Base-by-base conservation (phyloP, 345 rosid species). In the Melaleuca quinquenervia region DNA sequence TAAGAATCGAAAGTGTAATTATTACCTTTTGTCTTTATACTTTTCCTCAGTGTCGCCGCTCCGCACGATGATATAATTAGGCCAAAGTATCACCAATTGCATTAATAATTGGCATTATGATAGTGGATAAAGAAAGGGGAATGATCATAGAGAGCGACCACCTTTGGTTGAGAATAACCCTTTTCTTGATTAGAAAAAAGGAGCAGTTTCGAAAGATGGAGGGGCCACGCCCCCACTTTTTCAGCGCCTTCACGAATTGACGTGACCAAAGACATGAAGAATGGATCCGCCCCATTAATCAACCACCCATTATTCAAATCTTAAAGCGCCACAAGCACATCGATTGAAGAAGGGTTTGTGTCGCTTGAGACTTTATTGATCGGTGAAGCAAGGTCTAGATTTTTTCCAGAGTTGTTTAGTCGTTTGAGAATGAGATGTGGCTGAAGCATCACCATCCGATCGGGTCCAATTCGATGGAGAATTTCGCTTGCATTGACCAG, bases 61-160 rank as follows among this genome's bases (percentile, higher is more conserved):
- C 78, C 41, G 78, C 78, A 70, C 78, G 45, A 70, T 70, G 48
- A 70, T 16, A 82, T 82, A 82, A 82, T 82, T 50, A 24, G 84
- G 14, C 22, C 24, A 50, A 82, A 82, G 84, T 29, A 27, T 49
- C 55, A 8, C 84, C 45, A 50, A 32, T 32, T 18, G 78, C 78
- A 70, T 70, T 32, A 70, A 70, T 70, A 70, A 70, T 70, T 32
- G 78, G 78, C 48, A 82, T 51, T 36, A 82, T 50, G 44, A 50
- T 82, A 86, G 78, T 70, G 45, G 78, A 70, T 70, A 88, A 83
- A 51, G 58, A 52, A 58, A 41, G 84, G 54, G 58, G 76, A 87
- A 88, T 88, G 89, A 90, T 90, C 89, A 85, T 48, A 44, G 88
- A 88, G 84, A 87, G 87, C 90, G 84, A 89, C 86, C 24, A 48